These are phyloP conservation scores for Blastocystis sp. DNA, from an alignment of 352 stramenopile species.

Conservation along the genomic window DNA sequence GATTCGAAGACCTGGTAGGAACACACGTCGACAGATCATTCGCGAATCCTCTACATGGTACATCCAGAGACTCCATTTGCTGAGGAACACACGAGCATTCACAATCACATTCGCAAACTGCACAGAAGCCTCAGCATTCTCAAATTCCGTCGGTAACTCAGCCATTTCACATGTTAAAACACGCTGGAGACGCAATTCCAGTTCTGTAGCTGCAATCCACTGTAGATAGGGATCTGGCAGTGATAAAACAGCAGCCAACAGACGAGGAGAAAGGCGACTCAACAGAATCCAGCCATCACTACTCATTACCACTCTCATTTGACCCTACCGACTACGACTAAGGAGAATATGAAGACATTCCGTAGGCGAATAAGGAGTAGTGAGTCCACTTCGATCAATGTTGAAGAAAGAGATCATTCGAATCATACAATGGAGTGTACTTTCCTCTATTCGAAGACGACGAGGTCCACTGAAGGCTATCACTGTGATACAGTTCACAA, in stretches of 20 bases:
- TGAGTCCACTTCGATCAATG: background rate
- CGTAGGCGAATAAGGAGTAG: background rate
- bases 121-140: background rate
- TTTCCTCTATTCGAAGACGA: background rate
- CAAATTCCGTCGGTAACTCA: background rate
- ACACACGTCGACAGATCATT: background rate
- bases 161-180: background rate
- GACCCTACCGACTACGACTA: background rate
- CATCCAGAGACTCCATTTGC: background rate
- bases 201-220: background rate
- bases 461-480: background rate
- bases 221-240: background rate
- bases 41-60: background rate
- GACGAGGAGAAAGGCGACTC: background rate
- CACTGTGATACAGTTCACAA: background rate
- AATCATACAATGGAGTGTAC: background rate
- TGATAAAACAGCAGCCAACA: background rate
- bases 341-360: conserved; percentile 18
- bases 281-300: background rate
- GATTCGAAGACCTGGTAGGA: background rate
- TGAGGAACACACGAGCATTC: background rate
- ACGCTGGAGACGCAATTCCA: background rate
- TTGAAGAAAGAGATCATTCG: background rate
- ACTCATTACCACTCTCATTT: background rate
- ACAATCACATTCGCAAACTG: background rate